Conservation (phyloP, 2,329 filamentous ascomycete species). For the Venturia aucupariae region DNA sequence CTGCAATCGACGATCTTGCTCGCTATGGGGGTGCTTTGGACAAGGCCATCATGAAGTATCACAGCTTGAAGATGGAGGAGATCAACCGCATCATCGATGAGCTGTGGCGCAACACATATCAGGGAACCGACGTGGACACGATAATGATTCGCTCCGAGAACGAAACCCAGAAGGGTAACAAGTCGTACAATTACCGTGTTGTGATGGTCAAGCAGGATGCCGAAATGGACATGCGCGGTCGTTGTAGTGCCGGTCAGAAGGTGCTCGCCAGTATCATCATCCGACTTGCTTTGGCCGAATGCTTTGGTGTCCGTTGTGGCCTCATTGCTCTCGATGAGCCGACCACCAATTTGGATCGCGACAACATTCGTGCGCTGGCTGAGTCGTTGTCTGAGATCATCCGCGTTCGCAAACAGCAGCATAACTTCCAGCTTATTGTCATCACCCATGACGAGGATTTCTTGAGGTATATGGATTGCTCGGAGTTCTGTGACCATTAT, state of each 20-base stretch:
- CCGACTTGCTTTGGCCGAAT: conserved; percentile 88
- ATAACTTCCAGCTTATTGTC: conserved; percentile 95
- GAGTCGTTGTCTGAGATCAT: conserved; percentile 83
- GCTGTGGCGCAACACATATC: conserved; percentile 94
- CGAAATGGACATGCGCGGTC: conserved; percentile 98
- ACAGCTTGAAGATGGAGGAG: conserved; percentile 94
- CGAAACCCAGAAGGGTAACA: conserved; percentile 64
- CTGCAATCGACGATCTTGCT: conserved; percentile 80
- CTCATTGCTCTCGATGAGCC: conserved; percentile 95
- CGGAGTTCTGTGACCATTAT: conserved; percentile 87
- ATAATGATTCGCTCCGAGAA: conserved; percentile 91
- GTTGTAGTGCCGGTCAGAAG: conserved; percentile 93
- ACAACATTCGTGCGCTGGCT: conserved; percentile 88
- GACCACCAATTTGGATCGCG: conserved; percentile 89
- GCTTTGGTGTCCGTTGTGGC: conserved; percentile 91
- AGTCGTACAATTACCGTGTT: conserved; percentile 91
- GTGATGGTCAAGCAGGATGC: conserved; percentile 96
- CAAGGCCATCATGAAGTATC: conserved; percentile 95
- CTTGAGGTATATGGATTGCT: conserved; percentile 82
- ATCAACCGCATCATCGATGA: conserved; percentile 93
- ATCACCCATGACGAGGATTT: conserved; percentile 99
- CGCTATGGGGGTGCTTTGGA: conserved; percentile 79
- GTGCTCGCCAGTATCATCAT: conserved; percentile 97
- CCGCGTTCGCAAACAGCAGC: conserved; percentile 68
- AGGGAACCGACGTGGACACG: conserved; percentile 93